These are phyloP conservation scores for Zoysia pacifica DNA, from an alignment of 176 grass and related monocot genomes.

Conservation along the genomic window DNA sequence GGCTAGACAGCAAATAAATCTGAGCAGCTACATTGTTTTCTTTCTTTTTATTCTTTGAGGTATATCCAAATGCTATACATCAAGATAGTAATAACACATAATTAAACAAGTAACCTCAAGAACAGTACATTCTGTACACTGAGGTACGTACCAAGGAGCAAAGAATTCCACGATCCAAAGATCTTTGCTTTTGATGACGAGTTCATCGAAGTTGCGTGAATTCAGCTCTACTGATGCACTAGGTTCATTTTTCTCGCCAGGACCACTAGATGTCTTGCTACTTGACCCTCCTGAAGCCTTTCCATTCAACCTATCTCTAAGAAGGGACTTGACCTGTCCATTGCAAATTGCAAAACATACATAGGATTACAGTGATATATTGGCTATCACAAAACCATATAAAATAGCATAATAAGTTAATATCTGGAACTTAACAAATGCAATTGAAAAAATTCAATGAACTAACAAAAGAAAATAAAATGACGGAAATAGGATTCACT, in stretches of 20 bases:
- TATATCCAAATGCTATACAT: background rate
- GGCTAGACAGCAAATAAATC: background rate
- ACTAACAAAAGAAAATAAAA: background rate
- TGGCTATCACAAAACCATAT: slow-evolving; percentile 12
- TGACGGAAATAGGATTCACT: slow-evolving; percentile 5
- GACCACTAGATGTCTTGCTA: slow-evolving; percentile 71
- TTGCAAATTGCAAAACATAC: slow-evolving; percentile 22
- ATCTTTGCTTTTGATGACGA: slow-evolving; percentile 91
- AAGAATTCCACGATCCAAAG: slow-evolving; percentile 99
- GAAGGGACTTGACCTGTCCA: slow-evolving; percentile 82
- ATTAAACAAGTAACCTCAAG: slow-evolving; percentile 19
- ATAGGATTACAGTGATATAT: background rate
- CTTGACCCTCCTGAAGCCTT: slow-evolving; percentile 68
- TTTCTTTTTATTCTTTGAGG: background rate
- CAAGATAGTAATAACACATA: slow-evolving; percentile 9
- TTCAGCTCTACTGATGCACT: slow-evolving; percentile 76
- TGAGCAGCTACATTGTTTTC: background rate
- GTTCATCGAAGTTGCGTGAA: slow-evolving; percentile 86
- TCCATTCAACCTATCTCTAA: slow-evolving; percentile 79
- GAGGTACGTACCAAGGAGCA: slow-evolving; percentile 85
- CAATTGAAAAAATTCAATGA: no score
- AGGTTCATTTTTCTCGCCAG: slow-evolving; percentile 82
- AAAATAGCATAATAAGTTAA: background rate
- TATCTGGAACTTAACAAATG: no score
- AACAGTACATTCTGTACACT: background rate